These are phyloP conservation scores for Oehlia diaphana DNA, from an alignment of 192 early-diverging fungal genomes.

Conservation along the genomic window DNA sequence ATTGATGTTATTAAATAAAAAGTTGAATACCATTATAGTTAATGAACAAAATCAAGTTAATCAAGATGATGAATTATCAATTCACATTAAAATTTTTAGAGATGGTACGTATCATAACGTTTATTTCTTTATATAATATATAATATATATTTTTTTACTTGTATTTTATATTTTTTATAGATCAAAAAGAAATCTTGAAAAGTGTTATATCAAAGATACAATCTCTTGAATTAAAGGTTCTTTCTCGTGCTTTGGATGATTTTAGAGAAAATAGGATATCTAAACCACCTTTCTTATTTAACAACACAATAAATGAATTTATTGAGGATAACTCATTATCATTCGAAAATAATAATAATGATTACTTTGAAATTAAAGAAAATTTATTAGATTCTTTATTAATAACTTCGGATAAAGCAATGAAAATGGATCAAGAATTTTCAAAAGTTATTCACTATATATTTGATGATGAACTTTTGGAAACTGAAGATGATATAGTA, in stretches of 20 bases:
- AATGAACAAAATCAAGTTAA: not conserved
- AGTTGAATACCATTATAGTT: not conserved
- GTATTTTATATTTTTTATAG: no score
- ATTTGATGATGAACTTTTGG: not conserved
- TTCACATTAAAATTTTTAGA: not conserved
- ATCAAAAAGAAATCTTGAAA: conserved; percentile 3
- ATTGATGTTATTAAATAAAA: not conserved
- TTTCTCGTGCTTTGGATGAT: not conserved
- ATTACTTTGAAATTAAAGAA: not conserved
- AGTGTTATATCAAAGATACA: not conserved
- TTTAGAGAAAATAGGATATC: not conserved
- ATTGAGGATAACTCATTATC: not conserved
- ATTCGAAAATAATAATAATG: no score
- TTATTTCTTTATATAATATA: no score
- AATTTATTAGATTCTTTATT: not conserved
- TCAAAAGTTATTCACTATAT: not conserved
- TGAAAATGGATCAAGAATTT: conserved; percentile 6
- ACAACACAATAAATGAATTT: not conserved
- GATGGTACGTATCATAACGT: not conserved
- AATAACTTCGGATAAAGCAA: not conserved
- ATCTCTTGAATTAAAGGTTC: not conserved
- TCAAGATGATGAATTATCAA: not conserved
- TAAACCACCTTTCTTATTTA: not conserved
- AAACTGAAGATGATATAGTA: not conserved
- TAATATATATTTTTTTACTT: not conserved